Percentiles rank a stretch among this genome's conserved stretches.
phyloP scores from a whole-genome alignment of 805 yeast species.

The Lachancea nothofagi region DNA sequence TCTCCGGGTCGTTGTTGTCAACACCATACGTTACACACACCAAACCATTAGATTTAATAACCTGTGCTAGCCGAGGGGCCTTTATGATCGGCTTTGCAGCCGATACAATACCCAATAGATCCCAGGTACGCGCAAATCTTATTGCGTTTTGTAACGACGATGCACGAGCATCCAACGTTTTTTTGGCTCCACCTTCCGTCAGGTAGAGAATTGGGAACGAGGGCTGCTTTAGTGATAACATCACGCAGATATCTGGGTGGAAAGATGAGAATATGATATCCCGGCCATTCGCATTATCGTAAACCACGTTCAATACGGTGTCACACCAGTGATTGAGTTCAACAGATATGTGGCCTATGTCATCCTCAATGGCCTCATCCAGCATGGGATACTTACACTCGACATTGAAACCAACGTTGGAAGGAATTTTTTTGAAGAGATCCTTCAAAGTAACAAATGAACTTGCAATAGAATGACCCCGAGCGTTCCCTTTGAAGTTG shows the following conservation, averaged over 20 bases:
- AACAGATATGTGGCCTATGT: slow-evolving; percentile 76
- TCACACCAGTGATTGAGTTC: slow-evolving; percentile 87
- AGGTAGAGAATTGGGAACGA: slow-evolving; percentile 84
- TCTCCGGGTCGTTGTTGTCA: slow-evolving; percentile 76
- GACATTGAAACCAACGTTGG: slow-evolving; percentile 83
- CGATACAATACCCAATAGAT: slow-evolving; percentile 82
- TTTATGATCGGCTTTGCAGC: slow-evolving; percentile 82
- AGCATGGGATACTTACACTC: slow-evolving; percentile 95
- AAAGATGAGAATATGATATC: slow-evolving; percentile 88
- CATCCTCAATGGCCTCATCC: slow-evolving; percentile 85
- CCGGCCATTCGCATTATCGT: slow-evolving; percentile 70
- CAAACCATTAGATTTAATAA: slow-evolving; percentile 84
- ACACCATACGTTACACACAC: slow-evolving; percentile 92
- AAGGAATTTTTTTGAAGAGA: slow-evolving; percentile 74
- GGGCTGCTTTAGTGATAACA: slow-evolving; percentile 87
- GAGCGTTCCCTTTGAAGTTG: slow-evolving; percentile 86
- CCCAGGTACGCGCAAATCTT: slow-evolving; percentile 87
- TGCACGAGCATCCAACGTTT: slow-evolving; percentile 89
- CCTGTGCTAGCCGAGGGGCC: slow-evolving; percentile 84
- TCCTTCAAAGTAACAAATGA: slow-evolving; percentile 86
- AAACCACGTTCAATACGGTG: slow-evolving; percentile 73
- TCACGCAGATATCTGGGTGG: slow-evolving; percentile 87
- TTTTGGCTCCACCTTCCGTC: slow-evolving; percentile 79
- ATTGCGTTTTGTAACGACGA: slow-evolving; percentile 85
- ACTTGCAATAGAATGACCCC: slow-evolving; percentile 87